Evolutionary conservation across 352 stramenopile genomes (phyloP).

Genomic region (Globisporangium recalcitrans): DNA sequence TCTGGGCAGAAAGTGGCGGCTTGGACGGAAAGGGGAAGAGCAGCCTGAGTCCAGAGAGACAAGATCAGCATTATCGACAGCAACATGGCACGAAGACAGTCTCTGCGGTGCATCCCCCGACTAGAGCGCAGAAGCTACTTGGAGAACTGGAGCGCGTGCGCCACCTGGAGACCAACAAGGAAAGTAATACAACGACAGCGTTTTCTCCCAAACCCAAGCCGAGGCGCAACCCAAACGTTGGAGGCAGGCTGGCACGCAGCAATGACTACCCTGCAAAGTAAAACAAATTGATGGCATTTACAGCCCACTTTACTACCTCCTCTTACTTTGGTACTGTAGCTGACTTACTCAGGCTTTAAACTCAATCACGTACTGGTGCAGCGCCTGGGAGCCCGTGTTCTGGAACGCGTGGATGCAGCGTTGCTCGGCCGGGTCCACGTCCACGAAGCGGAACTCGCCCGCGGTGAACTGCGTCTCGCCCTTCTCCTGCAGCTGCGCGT

Average conservation of each 20-base stretch:
- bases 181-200: not conserved
- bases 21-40: not conserved
- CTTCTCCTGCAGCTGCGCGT: conserved; percentile 22
- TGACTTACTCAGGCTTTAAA: conserved; percentile 19
- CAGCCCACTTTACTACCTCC: not conserved
- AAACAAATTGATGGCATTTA: not conserved
- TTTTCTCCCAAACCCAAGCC: conserved; percentile 4
- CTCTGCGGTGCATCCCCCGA: not conserved
- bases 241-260: not conserved
- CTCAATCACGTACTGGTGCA: conserved; percentile 41
- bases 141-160: conserved; percentile 12
- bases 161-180: conserved; percentile 10
- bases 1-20: conserved; percentile 18
- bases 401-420: conserved; percentile 32
- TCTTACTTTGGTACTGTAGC: not conserved
- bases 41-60: not conserved
- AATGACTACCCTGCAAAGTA: not conserved
- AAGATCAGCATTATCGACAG: not conserved
- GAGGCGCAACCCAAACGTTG: not conserved
- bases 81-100: not conserved
- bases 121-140: conserved; percentile 9
- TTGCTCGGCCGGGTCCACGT: conserved; percentile 17
- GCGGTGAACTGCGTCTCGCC: conserved; percentile 23
- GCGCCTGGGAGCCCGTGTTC: conserved; percentile 17
- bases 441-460: conserved; percentile 29